Evolutionary conservation across 345 rosid genomes (phyloP), one percentile per base, ranked within the genome.

Genomic region (Lepidium africanum): DNA sequence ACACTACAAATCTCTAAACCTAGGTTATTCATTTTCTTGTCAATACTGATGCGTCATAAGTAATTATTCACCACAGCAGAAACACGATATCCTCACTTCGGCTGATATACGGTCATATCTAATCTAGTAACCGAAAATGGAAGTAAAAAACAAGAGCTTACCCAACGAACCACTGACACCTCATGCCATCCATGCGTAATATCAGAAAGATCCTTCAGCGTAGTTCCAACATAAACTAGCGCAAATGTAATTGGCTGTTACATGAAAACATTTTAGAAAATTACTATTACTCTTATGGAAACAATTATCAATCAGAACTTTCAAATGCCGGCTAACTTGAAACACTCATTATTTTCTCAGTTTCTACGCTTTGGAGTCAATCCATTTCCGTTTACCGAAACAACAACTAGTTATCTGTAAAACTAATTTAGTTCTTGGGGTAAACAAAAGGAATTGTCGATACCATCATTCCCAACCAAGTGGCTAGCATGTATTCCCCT

Each of bases 401-500:
- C 73, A 3, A 41, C 59, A 16, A 9, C 23, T 69, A 69, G 50
- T 30, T 6, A 19, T 13, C 25, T 17, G 36, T 35, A 50, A 49
- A 3, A 39, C 9, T 9, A 69, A 41, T 16, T 21, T 50, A 14
- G 1, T 41, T 33, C 13, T 67, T 35, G 36, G 53, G 38, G 60
- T 27, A 58, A 67, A 12, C 19, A 59, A 39, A 42, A 5, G 14
- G 8, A 47, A 71, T 46, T 56, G 54, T 61, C 67, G 10, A 45
- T 81, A 85, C 89, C 89, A 83, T 81, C 84, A 83, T 79, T 69
- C 87, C 87, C 43, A 83, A 74, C 85, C 83, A 77, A 21, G 89
- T 72, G 58, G 85, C 87, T 55, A 81, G 77, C 68, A 78, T 66
- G 76, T 77, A 85, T 14, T 81, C 79, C 73, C 81, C 78, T 33